Base-by-base conservation (phyloP, 352 stramenopile genomes). In the Pythium brassicae region DNA sequence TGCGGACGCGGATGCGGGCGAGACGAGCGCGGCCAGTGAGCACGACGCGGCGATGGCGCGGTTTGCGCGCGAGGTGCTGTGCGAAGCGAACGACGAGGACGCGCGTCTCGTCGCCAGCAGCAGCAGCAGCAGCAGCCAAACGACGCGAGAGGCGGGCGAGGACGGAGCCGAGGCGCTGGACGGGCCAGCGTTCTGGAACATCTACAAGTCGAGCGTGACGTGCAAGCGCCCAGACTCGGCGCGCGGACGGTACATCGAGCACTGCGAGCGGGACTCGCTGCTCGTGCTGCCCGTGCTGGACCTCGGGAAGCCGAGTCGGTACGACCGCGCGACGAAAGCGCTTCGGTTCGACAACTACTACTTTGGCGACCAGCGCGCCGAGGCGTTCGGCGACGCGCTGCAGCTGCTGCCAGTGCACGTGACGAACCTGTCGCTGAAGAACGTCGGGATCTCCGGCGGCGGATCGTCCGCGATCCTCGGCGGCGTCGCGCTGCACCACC, bases 321-420 rank as follows among this genome's bases (percentile, higher is more conserved):
- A 87, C 35, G 72, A 88, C 27, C 48, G 42, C 26, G 54, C 55
- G 19, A 68, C 55, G 0, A 76, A 78, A 35, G 50, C 66, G 7
- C 69, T 91, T 14, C 59, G 68, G 0, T 91, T 82, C 42, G 73
- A 83, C 61, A 88, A 91, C 55, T 91, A 89, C 55, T 91, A 83
- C 59, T 83, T 91, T 50, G 78, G 81, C 9, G 78, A 89, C 53
- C 71, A 83, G 44, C 74, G 78, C 1, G 78, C 81, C 1, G 72
- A 87, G 29, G 78, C 81, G 0, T 65, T 91, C 27, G 81, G 81
- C 1, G 62, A 79, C 26, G 75, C 81, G 7, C 63, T 91, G 11
- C 68, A 84, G 29, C 53, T 89, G 0, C 57, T 91, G 14, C 72
- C 78, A 10, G 64, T 87, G 2, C 59, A 68, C 7, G 65, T 91